Evolutionary conservation across 441 rosid species (phyloP), one percentile per base, ranked within the genome.

Genomic region (Eutrema salsugineum): DNA sequence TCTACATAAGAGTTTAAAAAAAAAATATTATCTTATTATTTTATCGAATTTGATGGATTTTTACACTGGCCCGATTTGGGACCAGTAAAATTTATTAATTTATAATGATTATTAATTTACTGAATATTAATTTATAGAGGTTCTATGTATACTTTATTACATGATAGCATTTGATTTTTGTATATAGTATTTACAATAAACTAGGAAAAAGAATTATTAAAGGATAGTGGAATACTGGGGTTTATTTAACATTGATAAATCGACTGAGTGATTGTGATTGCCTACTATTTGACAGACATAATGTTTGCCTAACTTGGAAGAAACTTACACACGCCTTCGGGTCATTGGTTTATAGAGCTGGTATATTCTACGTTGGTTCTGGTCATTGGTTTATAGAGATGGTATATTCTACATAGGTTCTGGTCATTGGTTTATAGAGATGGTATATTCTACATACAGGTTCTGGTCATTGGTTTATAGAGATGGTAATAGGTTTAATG

Each of bases 281-380:
- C 55, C 36, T 72, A 55, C 7, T 12, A 35, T 69, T 42, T 33
- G 28, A 35, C 39, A 17, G 47, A 69, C 66, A 60, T 58, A 20
- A 65, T 36, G 51, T 73, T 20, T 73, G 67, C 77, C 77, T 66
- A 73, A 73, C 72, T 73, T 58, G 48, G 67, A 66, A 58, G 24
- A 50, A 73, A 66, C 39, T 61, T 36, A 47, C 36, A 8, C 7
- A 55, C 8, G 53, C 30, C 28, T 73, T 57, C 0, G 10, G 51
- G 43, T 65, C 71, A 66, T 28, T 65, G 59, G 65, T 55, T 54
- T 39, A 44, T 65, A 49, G 10, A 48, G 70, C n/a, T 47, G 47
- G 8, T 55, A 15, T 55, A 30, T 27, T 28, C 11, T 14, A 54
- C 38, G 7, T 32, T 10, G n/a, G 12, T 51, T 54, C 36, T 5